Evolutionary conservation across 2,329 filamentous ascomycete genomes (phyloP).

Genomic region (Dothistroma pini): DNA sequence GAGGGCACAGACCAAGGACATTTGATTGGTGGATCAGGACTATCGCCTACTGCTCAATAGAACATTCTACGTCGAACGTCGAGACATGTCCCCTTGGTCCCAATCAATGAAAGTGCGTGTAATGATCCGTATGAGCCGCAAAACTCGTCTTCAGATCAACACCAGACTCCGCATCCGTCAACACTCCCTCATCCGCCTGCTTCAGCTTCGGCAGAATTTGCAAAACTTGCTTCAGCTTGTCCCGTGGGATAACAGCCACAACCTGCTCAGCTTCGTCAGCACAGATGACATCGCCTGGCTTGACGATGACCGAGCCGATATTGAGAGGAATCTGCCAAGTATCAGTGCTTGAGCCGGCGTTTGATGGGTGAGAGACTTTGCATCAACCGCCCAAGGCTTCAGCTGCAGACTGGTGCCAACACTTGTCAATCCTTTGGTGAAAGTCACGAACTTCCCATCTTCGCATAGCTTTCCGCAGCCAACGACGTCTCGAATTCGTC

Average conservation of each 20-base stretch:
- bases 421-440: slow-evolving; percentile 55
- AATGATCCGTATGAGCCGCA: slow-evolving; percentile 22
- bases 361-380: slow-evolving; percentile 12
- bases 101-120: neutral
- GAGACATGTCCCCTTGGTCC: neutral
- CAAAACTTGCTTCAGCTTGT: slow-evolving; percentile 57
- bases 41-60: no score
- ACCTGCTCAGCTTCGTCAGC: slow-evolving; percentile 64
- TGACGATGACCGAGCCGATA: slow-evolving; percentile 38
- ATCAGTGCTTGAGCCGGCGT: neutral
- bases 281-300: slow-evolving; percentile 64
- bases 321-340: slow-evolving; percentile 26
- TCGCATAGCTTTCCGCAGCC: slow-evolving; percentile 47
- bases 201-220: slow-evolving; percentile 54
- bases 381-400: slow-evolving; percentile 52
- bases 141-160: slow-evolving; percentile 65
- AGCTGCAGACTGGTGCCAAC: slow-evolving; percentile 49
- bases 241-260: slow-evolving; percentile 63
- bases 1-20: no score
- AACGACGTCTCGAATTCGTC: slow-evolving; percentile 61
- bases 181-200: slow-evolving; percentile 42
- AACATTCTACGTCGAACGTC: no score
- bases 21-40: no score
- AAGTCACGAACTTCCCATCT: slow-evolving; percentile 43
- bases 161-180: slow-evolving; percentile 60